phyloP scores from a whole-genome alignment of 805 yeast species.

The Wickerhamomyces mucosus region DNA sequence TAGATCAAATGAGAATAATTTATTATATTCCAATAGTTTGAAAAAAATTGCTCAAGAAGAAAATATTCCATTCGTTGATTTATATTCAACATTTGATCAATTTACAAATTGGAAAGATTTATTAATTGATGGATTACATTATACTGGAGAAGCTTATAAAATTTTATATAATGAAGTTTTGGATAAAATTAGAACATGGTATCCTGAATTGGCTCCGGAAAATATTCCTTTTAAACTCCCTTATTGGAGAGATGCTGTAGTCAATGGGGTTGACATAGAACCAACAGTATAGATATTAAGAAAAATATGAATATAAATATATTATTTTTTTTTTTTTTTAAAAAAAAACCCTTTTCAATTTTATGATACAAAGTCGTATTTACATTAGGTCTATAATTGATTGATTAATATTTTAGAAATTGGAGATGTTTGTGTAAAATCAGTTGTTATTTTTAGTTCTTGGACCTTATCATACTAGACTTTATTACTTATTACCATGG shows the following conservation, averaged over 20 bases:
- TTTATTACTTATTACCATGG: no score
- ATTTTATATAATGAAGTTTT: constrained; percentile 36
- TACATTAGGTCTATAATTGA: no score
- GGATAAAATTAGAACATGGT: constrained; percentile 27
- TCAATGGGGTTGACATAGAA: no score
- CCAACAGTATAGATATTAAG: no score
- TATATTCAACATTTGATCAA: constrained; percentile 35
- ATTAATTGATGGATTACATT: constrained; percentile 53
- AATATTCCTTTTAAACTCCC: constrained; percentile 29
- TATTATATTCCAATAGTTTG: constrained; percentile 43
- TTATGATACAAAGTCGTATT: no score
- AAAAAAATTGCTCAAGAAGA: constrained; percentile 32
- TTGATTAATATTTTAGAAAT: no score
- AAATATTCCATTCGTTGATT: constrained; percentile 49
- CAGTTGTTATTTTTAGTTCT: no score
- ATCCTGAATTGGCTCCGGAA: constrained; percentile 41
- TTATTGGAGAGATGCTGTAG: constrained; percentile 32
- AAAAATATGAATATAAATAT: no score
- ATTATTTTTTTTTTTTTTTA: no score
- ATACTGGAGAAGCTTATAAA: constrained; percentile 41
- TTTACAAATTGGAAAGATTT: constrained; percentile 31
- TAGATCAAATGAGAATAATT: constrained; percentile 37
- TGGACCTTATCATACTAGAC: no score
- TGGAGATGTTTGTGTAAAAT: no score
- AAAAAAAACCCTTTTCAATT: no score